These are phyloP conservation scores for Fagopyrum homotropicum DNA, from an alignment of 148 eudicot species.

Conservation along the genomic window DNA sequence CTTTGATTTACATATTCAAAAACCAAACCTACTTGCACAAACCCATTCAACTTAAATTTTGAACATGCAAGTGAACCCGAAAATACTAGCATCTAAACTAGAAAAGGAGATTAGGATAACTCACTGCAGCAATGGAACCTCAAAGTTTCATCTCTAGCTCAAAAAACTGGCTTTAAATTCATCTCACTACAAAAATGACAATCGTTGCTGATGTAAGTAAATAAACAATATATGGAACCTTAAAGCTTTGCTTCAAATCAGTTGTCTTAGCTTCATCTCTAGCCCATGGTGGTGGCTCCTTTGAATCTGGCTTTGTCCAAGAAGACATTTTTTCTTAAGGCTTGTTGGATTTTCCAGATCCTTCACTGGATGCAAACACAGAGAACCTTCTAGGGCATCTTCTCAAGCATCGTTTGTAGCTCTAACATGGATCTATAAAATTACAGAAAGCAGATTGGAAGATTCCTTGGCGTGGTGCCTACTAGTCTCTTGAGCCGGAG, in stretches of 20 bases:
- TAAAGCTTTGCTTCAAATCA: constrained; percentile 32
- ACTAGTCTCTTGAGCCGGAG: constrained; percentile 12
- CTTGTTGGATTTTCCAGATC: constrained; percentile 38
- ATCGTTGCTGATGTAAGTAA: constrained; percentile 88
- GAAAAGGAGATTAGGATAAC: constrained; percentile 4
- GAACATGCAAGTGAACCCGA: not conserved
- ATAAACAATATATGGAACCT: constrained; percentile 68
- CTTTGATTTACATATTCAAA: constrained; percentile 79
- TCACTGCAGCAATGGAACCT: constrained; percentile 73
- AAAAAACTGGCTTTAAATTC: too few relatives aligned
- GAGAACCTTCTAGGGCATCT: constrained; percentile 17
- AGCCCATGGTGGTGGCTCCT: constrained; percentile 99
- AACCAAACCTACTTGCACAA: constrained; percentile 63
- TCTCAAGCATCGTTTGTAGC: not conserved
- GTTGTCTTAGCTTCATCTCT: constrained; percentile 31
- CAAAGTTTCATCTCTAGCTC: too few relatives aligned
- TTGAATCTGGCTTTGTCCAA: constrained; percentile 80
- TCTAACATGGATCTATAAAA: not conserved
- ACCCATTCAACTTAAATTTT: not conserved
- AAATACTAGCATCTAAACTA: not conserved
- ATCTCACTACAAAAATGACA: constrained; percentile 10
- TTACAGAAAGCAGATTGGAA: constrained; percentile 14
- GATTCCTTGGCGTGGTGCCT: constrained; percentile 11
- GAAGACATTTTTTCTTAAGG: constrained; percentile 53
- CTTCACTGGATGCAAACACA: constrained; percentile 38